Percentiles rank a stretch among this genome's conserved stretches.
Evolutionary conservation across 2,329 filamentous ascomycete genomes (phyloP).

Genomic region (Pestalotiopsis sp.): DNA sequence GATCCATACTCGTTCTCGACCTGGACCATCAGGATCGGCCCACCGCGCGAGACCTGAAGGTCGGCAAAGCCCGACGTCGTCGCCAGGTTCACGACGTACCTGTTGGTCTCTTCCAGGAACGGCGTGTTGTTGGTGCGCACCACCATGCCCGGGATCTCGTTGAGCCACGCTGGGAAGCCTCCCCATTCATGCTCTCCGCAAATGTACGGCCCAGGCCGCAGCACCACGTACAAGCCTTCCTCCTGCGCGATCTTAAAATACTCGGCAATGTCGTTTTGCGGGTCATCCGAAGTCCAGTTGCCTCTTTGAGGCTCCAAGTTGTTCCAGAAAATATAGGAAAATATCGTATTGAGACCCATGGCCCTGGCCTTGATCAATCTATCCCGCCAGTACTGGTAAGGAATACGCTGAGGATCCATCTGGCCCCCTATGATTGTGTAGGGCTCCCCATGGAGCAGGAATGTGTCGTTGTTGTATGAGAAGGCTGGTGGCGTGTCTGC

Average conservation of each 20-base stretch:
- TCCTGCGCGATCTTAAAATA: conserved; percentile 51
- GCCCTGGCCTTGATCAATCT: conserved; percentile 43
- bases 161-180: conserved; percentile 48
- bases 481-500: conserved; percentile 1
- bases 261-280: conserved; percentile 47
- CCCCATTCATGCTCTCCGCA: conserved; percentile 53
- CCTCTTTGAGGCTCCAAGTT: conserved; percentile 43
- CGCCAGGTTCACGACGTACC: conserved; percentile 41
- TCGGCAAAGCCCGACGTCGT: conserved; percentile 28
- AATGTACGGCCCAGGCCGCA: conserved; percentile 50
- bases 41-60: conserved; percentile 42
- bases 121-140: conserved; percentile 42
- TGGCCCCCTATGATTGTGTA: conserved; percentile 46
- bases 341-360: conserved; percentile 53
- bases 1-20: conserved; percentile 55
- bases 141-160: conserved; percentile 38
- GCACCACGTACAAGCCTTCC: conserved; percentile 45
- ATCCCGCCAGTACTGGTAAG: conserved; percentile 46
- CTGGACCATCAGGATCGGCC: conserved; percentile 51
- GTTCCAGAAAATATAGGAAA: conserved; percentile 54
- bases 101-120: conserved; percentile 38
- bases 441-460: conserved; percentile 9
- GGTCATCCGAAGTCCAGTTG: conserved; percentile 34
- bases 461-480: conserved; percentile 7
- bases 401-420: conserved; percentile 53